phyloP scores from a whole-genome alignment of 2,329 filamentous ascomycete species.

The Claviceps maximensis region DNA sequence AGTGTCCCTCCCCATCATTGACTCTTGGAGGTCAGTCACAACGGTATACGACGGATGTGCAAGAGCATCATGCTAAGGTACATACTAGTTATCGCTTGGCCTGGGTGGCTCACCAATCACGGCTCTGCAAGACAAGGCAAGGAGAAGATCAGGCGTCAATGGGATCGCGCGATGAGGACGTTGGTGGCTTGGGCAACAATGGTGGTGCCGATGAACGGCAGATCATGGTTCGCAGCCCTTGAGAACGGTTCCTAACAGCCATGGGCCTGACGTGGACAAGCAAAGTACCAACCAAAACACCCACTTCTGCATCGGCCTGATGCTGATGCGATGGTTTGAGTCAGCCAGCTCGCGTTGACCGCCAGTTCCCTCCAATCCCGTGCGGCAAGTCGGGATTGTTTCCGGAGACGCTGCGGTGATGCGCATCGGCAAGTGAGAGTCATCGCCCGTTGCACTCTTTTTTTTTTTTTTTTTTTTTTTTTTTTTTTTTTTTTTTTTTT shows the following conservation, averaged over 20 bases:
- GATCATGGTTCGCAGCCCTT: constrained; percentile 9
- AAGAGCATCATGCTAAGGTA: background rate
- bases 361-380: constrained; percentile 5
- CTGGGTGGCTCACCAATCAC: background rate
- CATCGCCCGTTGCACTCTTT: background rate
- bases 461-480: background rate
- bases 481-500: no score
- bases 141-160: background rate
- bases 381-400: constrained; percentile 5
- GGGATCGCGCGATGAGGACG: background rate
- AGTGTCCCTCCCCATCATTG: no score
- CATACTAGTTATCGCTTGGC: background rate
- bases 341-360: constrained; percentile 6
- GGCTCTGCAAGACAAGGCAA: background rate
- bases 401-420: constrained; percentile 4
- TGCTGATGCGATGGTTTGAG: background rate
- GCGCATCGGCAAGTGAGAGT: constrained; percentile 4
- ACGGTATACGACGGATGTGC: background rate
- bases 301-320: background rate
- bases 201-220: constrained; percentile 7
- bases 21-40: background rate
- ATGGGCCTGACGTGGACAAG: constrained; percentile 5
- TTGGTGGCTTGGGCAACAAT: constrained; percentile 8
- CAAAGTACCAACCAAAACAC: constrained; percentile 4
- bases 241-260: constrained; percentile 6